Conservation (phyloP, 345 rosid species). For the Brassica juncea region DNA sequence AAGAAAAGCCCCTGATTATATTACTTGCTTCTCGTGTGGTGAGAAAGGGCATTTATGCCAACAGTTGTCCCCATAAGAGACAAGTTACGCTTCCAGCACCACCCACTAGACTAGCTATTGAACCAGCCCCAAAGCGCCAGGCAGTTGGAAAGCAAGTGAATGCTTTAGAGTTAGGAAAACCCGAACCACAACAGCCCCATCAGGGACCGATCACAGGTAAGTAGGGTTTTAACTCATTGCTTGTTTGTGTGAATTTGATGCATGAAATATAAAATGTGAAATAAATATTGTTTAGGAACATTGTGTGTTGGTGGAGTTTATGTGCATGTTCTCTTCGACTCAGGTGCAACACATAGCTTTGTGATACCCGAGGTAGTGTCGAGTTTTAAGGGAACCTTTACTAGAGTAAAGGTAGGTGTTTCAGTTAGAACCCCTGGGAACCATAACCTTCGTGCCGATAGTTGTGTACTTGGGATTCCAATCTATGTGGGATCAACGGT, state of each 20-base stretch:
- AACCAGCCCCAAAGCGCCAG: too few species aligned
- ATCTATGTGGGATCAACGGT: background rate
- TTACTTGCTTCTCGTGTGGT: too few species aligned
- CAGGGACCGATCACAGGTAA: background rate
- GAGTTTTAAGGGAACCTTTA: too few species aligned
- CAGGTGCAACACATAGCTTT: background rate
- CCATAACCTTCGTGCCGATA: background rate
- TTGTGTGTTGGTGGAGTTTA: background rate
- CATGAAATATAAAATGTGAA: background rate
- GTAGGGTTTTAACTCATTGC: background rate
- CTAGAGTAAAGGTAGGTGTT: background rate
- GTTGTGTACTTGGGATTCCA: background rate
- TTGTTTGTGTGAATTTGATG: background rate
- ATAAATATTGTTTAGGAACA: too few species aligned
- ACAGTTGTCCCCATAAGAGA: too few species aligned
- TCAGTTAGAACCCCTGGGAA: background rate
- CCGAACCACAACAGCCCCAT: background rate
- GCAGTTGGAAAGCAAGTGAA: too few species aligned
- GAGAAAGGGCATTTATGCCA: too few species aligned
- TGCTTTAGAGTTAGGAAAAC: too few species aligned
- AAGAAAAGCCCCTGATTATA: too few species aligned
- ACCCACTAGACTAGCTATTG: too few species aligned
- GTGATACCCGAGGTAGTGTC: too few species aligned
- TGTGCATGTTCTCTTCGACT: background rate
- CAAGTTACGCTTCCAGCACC: too few species aligned